These are phyloP conservation scores for Spiromastix sp. DNA, from an alignment of 2,329 filamentous ascomycete species.

Conservation along the genomic window DNA sequence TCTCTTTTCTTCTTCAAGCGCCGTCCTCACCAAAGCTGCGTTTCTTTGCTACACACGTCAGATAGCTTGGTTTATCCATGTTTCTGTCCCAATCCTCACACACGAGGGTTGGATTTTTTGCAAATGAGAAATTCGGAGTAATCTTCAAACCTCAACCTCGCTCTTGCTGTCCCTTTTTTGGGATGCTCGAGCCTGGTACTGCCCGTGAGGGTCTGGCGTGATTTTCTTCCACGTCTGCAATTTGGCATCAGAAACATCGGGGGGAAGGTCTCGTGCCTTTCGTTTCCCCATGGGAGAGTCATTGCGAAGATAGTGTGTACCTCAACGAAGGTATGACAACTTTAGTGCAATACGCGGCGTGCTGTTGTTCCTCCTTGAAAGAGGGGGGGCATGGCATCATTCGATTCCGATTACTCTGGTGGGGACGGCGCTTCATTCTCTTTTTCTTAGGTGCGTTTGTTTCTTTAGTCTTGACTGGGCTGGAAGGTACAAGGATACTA, in stretches of 20 bases:
- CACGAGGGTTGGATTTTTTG: constrained; percentile 27
- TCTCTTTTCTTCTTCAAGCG: constrained; percentile 49
- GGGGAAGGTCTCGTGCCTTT: constrained; percentile 35
- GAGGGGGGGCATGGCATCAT: constrained; percentile 48
- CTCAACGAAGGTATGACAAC: constrained; percentile 46
- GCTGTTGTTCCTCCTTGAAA: constrained; percentile 31
- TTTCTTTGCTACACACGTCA: constrained; percentile 87
- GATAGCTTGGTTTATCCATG: constrained; percentile 20
- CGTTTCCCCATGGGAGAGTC: constrained; percentile 72
- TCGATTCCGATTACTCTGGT: constrained; percentile 91
- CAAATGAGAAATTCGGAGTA: constrained; percentile 99
- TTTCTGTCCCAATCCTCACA: constrained; percentile 9
- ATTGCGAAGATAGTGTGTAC: constrained; percentile 85
- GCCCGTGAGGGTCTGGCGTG: constrained; percentile 82
- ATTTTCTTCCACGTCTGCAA: constrained; percentile 62
- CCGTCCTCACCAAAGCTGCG: constrained; percentile 84
- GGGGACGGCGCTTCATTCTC: constrained; percentile 60
- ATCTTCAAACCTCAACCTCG: constrained; percentile 55
- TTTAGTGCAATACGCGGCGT: constrained; percentile 96
- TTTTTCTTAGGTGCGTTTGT: constrained; percentile 40
- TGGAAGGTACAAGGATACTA: constrained; percentile 20
- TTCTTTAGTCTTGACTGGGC: constrained; percentile 9
- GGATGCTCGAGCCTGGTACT: constrained; percentile 42
- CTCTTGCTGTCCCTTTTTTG: constrained; percentile 23
- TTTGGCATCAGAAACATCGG: constrained; percentile 86